These are phyloP conservation scores for Xylaria sp. DNA, from an alignment of 2,329 filamentous ascomycete genomes.

Conservation along the genomic window DNA sequence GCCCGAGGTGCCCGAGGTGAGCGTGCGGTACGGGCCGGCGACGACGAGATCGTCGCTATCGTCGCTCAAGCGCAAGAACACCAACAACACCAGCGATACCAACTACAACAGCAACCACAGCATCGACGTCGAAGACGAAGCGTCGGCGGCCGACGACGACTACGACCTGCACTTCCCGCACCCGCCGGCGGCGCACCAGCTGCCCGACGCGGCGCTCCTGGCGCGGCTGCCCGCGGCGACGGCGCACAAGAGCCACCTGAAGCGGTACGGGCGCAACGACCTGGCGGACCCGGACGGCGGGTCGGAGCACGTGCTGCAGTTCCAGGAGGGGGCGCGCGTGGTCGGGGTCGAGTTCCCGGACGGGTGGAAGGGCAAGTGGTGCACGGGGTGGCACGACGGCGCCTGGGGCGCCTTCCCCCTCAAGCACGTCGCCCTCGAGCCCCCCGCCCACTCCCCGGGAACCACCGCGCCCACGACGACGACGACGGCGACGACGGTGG, in stretches of 20 bases:
- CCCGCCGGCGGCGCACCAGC: conserved; percentile 34
- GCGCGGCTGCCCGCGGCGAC: conserved; percentile 39
- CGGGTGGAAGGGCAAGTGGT: conserved; percentile 41
- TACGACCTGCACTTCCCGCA: conserved; percentile 44
- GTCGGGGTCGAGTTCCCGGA: conserved; percentile 40
- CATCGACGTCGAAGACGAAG: too few relatives aligned
- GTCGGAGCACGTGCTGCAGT: conserved; percentile 42
- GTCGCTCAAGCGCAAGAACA: too few relatives aligned
- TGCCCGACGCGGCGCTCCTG: conserved; percentile 32
- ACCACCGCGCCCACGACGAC: conserved; percentile 10
- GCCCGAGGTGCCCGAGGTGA: conserved; percentile 41
- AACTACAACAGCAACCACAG: too few relatives aligned
- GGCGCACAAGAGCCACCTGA: conserved; percentile 40
- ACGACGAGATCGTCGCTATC: too few relatives aligned
- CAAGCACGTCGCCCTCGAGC: conserved; percentile 33
- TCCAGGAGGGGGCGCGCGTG: conserved; percentile 39
- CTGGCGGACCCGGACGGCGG: conserved; percentile 39
- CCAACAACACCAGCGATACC: too few relatives aligned
- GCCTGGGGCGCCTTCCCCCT: conserved; percentile 33
- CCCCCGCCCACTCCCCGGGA: conserved; percentile 30
- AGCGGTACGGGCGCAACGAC: conserved; percentile 39
- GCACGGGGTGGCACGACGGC: conserved; percentile 40
- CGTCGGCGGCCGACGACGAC: too few relatives aligned
- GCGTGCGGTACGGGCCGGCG: conserved; percentile 41
- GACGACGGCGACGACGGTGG: too few relatives aligned